Evolutionary conservation across 2,329 filamentous ascomycete genomes (phyloP), one percentile per base, ranked within the genome.

Genomic region (Epichloe aotearoae): DNA sequence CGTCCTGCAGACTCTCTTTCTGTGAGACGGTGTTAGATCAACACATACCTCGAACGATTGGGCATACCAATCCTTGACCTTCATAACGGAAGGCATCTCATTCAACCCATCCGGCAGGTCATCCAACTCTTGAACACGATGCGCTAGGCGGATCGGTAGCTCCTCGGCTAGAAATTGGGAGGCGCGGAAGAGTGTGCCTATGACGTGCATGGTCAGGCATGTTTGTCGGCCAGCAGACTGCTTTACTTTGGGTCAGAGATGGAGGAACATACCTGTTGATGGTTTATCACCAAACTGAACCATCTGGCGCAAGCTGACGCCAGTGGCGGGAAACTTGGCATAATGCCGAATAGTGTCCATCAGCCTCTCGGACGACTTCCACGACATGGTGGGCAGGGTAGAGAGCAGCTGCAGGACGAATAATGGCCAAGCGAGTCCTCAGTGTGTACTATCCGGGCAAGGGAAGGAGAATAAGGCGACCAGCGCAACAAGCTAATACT

Each of bases 111-210:
- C 93, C 37, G 93, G 93, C 2, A 98, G 75, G 62, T 88, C 86
- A 55, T 86, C 83, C 52, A 98, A 80, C 72, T 98, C 93, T 69
- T 95, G 87, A 53, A 98, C 93, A 56, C 93, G 86, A 71, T 98
- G 93, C 61, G 93, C 93, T 54, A 98, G 77, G 49, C 93, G 87
- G 62, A 98, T 98, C 58, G 93, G 93, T 23, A 98, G 82, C 74
- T 98, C 93, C 74, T 98, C 93, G 62, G 91, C 93, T 52, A 98
- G 83, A 70, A 98, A 98, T 73, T 97, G 93, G 26, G 93, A 97
- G 49, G 93, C 93, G 66, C 91, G 87, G 73, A 97, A 98, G 51
- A 98, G 77, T 49, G 93, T 98, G 58, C 91, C 91, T 93, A 60
- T 34, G 40, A 17, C 33, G 20, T 14, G 41, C 50, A 47, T 46